A percentile compares a stretch with the other conserved stretches of the same genome.
These are phyloP conservation scores for Penicillium robsamsonii DNA, from an alignment of 495 filamentous ascomycete genomes.

Conservation along the genomic window DNA sequence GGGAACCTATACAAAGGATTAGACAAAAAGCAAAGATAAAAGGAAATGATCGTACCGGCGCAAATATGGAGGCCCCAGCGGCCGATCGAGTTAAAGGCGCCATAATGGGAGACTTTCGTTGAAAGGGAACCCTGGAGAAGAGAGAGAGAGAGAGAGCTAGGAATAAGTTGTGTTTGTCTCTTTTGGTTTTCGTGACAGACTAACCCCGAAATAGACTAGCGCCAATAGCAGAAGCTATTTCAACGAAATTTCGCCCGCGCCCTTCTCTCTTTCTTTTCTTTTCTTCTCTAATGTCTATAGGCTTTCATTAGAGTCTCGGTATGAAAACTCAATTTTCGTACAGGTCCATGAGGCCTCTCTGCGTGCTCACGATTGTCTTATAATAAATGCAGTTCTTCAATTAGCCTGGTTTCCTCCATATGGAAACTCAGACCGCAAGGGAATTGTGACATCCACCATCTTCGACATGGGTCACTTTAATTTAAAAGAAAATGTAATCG, in stretches of 20 bases:
- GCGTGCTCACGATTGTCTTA: constrained; percentile 99
- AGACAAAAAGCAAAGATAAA: neutral
- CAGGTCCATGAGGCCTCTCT: constrained; percentile 79
- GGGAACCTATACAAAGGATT: constrained; percentile 28
- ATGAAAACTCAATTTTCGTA: constrained; percentile 92
- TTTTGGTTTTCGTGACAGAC: constrained; percentile 35
- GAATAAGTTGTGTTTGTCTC: constrained; percentile 32
- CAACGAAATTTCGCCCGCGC: constrained; percentile 21
- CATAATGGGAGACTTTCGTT: constrained; percentile 21
- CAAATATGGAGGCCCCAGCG: constrained; percentile 9
- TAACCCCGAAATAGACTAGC: constrained; percentile 35
- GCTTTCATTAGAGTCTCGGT: constrained; percentile 99
- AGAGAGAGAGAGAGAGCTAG: constrained; percentile 11
- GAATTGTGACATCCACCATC: constrained; percentile 47
- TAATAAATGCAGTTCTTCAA: constrained; percentile 69
- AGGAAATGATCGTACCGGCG: constrained; percentile 17
- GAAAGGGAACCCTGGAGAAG: neutral
- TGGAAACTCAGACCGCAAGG: constrained; percentile 55
- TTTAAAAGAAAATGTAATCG: constrained; percentile 5
- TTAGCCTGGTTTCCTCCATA: constrained; percentile 57
- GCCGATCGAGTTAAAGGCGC: constrained; percentile 32
- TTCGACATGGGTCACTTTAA: constrained; percentile 8
- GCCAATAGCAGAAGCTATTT: constrained; percentile 28
- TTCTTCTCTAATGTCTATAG: constrained; percentile 81
- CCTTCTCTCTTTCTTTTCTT: constrained; percentile 51